Conservation (phyloP, 2,329 filamentous ascomycete genomes). For the Fusarium devonianum region DNA sequence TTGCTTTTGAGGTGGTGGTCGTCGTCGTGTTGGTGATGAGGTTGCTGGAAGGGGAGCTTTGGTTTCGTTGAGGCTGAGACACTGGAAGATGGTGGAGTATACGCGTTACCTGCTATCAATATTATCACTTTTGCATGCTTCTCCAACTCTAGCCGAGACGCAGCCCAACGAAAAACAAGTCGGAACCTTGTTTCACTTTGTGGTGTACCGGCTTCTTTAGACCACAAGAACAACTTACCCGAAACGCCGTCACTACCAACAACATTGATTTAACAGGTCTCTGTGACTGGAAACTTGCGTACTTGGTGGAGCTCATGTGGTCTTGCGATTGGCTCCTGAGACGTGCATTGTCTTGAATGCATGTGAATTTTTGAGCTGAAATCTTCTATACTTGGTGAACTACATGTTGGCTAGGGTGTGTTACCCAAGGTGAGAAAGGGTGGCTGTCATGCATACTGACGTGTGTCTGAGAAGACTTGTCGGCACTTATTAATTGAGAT, state of each 20-base stretch:
- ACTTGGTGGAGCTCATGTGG: background rate
- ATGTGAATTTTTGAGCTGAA: constrained; percentile 19
- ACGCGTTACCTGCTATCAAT: constrained; percentile 16
- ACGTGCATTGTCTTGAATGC: constrained; percentile 15
- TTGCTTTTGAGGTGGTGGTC: too few species aligned
- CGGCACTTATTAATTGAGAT: too few species aligned
- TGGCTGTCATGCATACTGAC: too few species aligned
- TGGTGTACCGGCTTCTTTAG: background rate
- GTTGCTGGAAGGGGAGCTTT: constrained; percentile 21
- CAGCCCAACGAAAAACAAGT: constrained; percentile 1
- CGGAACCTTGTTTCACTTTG: constrained; percentile 23
- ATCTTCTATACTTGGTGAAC: constrained; percentile 1
- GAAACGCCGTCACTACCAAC: background rate
- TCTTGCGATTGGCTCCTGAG: constrained; percentile 23
- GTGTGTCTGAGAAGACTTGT: too few species aligned
- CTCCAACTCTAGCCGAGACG: constrained; percentile 15
- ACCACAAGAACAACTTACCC: background rate
- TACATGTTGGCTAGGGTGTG: constrained; percentile 18
- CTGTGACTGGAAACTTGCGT: constrained; percentile 1
- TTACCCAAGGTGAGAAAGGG: too few species aligned
- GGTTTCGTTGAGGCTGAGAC: constrained; percentile 25
- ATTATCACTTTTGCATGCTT: constrained; percentile 13
- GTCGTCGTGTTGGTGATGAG: background rate
- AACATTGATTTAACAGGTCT: too few species aligned
- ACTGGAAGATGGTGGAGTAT: constrained; percentile 25